A percentile compares a stretch with the other conserved stretches of the same genome.
Conservation (phyloP, 371 early-diverging fungal species). For the Mortierella sp. region DNA sequence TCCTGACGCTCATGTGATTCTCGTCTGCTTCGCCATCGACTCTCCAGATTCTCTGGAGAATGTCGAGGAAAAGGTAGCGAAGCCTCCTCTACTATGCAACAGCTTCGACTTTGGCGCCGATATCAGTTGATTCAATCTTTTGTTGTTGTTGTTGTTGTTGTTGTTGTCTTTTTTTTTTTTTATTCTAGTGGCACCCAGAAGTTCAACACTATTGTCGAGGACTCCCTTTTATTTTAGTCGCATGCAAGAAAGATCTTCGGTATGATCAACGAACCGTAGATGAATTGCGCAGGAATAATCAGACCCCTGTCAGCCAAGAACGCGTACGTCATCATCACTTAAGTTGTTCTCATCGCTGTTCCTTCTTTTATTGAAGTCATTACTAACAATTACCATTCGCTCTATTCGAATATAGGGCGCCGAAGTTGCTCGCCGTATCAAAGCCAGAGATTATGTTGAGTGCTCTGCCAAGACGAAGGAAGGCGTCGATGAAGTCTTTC, state of each 20-base stretch:
- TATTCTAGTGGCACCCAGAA: constrained; percentile 90
- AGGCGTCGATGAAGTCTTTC: constrained; percentile 95
- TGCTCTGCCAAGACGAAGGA: constrained; percentile 95
- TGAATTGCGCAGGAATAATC: neutral
- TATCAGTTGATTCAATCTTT: neutral
- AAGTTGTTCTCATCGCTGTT: neutral
- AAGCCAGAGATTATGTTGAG: constrained; percentile 93
- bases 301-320: neutral
- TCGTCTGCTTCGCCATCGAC: constrained; percentile 95
- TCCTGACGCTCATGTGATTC: constrained; percentile 96
- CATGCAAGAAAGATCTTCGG: constrained; percentile 93
- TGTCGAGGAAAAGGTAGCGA: constrained; percentile 85
- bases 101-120: neutral
- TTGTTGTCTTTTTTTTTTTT: constrained; percentile 9
- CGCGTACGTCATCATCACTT: neutral
- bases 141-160: too few relatives aligned
- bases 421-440: constrained; percentile 83
- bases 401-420: constrained; percentile 63
- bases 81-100: neutral
- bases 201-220: constrained; percentile 90
- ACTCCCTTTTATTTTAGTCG: constrained; percentile 90
- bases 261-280: constrained; percentile 63
- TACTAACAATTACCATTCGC: neutral
- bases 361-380: neutral
- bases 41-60: constrained; percentile 96